Evolutionary conservation across 2,329 filamentous ascomycete species (phyloP).

Genomic region (Tolypocladium pustulatum): DNA sequence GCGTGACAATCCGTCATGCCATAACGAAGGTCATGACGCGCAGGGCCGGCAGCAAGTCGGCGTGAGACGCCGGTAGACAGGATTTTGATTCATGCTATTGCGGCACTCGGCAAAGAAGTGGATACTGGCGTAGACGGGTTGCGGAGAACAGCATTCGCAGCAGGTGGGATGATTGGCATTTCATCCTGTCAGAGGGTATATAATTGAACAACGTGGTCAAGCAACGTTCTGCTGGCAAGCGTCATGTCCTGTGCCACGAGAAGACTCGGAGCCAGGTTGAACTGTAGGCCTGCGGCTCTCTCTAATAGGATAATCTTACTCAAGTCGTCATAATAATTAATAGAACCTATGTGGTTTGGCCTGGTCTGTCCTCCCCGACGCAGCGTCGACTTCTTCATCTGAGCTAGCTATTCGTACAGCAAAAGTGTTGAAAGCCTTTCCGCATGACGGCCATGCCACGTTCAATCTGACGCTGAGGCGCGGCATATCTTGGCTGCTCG

Average conservation of each 20-base stretch:
- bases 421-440: too few species aligned
- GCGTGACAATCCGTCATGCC: slow-evolving; percentile 76
- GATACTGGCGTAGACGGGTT: neutral
- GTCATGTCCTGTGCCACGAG: too few species aligned
- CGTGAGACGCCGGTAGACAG: neutral
- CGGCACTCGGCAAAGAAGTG: neutral
- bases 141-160: neutral
- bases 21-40: slow-evolving; percentile 82
- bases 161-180: neutral
- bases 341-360: neutral
- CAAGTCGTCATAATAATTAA: neutral
- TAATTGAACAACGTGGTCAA: neutral
- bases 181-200: neutral
- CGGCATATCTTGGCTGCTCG: neutral
- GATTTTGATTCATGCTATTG: neutral
- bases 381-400: neutral
- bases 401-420: neutral
- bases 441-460: neutral
- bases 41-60: slow-evolving; percentile 36
- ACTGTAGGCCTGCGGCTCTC: neutral
- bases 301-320: neutral
- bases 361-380: neutral
- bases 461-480: neutral
- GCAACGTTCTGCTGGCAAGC: neutral
- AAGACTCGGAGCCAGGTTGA: neutral